Evolutionary conservation across 176 grass and related monocot genomes (phyloP).

Genomic region (Phyllostachys edulis): DNA sequence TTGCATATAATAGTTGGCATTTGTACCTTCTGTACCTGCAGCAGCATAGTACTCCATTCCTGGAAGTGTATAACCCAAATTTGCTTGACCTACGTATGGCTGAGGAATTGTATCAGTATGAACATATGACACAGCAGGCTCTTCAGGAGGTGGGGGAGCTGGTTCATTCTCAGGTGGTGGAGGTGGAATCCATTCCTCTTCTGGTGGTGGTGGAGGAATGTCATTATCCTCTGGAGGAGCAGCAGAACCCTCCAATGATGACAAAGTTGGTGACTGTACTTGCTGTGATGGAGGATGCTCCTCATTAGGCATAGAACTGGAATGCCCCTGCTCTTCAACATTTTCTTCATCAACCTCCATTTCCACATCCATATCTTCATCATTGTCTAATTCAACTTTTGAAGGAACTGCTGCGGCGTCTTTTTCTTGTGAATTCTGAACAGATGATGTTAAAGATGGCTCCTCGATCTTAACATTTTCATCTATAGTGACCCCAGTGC

Average conservation of each 20-base stretch:
- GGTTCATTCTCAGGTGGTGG: constrained; percentile 80
- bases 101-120: constrained; percentile 46
- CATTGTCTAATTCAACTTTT: constrained; percentile 43
- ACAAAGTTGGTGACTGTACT: constrained; percentile 15
- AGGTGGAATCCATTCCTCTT: constrained; percentile 86
- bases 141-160: constrained; percentile 66
- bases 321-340: constrained; percentile 36
- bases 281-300: constrained; percentile 40
- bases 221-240: constrained; percentile 50
- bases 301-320: constrained; percentile 4
- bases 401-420: neutral
- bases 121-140: constrained; percentile 40
- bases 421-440: constrained; percentile 36
- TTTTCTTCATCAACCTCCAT: constrained; percentile 94
- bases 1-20: constrained; percentile 64
- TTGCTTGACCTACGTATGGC: constrained; percentile 57
- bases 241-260: constrained; percentile 28
- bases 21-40: constrained; percentile 45
- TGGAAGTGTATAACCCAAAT: constrained; percentile 53
- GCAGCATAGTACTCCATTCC: constrained; percentile 64
- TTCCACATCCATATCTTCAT: constrained; percentile 97
- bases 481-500: constrained; percentile 9
- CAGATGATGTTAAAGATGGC: constrained; percentile 16
- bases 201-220: constrained; percentile 65
- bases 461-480: constrained; percentile 42